Conservation (phyloP, 441 rosid genomes). For the Isatis lusitanica region DNA sequence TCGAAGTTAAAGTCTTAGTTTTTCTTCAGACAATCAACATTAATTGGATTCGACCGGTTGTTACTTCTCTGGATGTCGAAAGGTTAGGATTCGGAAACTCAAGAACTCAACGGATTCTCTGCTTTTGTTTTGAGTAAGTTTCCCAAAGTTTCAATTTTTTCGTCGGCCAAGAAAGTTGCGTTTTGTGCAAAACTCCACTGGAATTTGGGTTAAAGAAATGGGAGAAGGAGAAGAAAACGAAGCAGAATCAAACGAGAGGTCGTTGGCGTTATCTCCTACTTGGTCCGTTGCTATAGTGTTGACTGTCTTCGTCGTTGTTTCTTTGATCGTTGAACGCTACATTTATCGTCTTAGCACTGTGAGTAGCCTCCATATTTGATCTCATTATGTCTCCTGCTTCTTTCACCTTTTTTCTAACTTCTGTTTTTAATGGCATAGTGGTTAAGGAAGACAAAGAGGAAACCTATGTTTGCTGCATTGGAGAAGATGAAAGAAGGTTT, state of each 20-base stretch:
- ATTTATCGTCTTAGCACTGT: conserved; percentile 73
- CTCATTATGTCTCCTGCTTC: neutral
- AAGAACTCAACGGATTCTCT: neutral
- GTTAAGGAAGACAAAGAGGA: conserved; percentile 75
- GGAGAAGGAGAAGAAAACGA: conserved; percentile 27
- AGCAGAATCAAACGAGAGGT: conserved; percentile 40
- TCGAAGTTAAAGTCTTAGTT: no score
- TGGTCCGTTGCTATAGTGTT: conserved; percentile 93
- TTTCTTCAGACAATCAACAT: neutral
- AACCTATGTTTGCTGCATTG: conserved; percentile 76
- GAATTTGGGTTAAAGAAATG: neutral
- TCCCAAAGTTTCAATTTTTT: neutral
- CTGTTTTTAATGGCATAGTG: conserved; percentile 49
- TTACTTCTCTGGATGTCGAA: neutral
- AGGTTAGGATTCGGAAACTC: neutral
- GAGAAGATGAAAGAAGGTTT: conserved; percentile 97
- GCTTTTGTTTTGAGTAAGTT: neutral
- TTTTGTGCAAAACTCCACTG: neutral
- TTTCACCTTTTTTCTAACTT: neutral
- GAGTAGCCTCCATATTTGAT: conserved; percentile 31
- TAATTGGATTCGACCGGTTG: neutral
- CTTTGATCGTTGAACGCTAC: conserved; percentile 77
- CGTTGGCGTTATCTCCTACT: conserved; percentile 82
- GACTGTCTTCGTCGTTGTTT: conserved; percentile 73
- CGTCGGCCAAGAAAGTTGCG: neutral